These are phyloP conservation scores for Mortierella sp. DNA, from an alignment of 371 early-diverging fungal genomes.

Conservation along the genomic window DNA sequence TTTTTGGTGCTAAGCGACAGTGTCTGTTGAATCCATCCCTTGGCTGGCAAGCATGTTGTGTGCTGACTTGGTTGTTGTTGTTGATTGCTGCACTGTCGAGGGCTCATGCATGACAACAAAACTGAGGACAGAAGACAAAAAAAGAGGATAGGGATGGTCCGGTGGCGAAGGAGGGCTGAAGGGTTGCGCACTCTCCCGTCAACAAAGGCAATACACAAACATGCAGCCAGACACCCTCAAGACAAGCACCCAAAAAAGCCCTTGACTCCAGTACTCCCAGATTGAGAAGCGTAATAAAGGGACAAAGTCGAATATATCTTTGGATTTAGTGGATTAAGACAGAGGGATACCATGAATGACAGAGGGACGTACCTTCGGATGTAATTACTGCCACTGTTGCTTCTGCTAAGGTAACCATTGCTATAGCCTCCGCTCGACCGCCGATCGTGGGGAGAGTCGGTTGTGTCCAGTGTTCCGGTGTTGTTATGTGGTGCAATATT, in stretches of 20 bases:
- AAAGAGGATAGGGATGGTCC: slow-evolving; percentile 1
- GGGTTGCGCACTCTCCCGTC: slow-evolving; percentile 9
- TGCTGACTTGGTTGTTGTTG: background rate
- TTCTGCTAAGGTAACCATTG: slow-evolving; percentile 29
- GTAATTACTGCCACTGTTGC: slow-evolving; percentile 27
- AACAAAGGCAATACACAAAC: slow-evolving; percentile 7
- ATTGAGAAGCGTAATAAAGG: background rate
- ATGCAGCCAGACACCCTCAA: background rate
- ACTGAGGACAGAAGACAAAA: background rate
- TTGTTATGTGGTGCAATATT: slow-evolving; percentile 6
- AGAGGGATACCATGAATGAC: background rate
- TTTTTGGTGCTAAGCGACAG: background rate
- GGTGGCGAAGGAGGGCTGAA: slow-evolving; percentile 11
- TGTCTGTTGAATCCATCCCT: background rate
- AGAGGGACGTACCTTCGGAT: background rate
- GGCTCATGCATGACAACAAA: background rate
- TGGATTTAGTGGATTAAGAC: background rate
- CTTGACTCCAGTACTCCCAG: slow-evolving; percentile 5
- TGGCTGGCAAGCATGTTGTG: slow-evolving; percentile 1
- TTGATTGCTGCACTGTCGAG: background rate
- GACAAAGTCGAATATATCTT: background rate
- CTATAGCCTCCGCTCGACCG: slow-evolving; percentile 8
- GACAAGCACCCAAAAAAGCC: background rate
- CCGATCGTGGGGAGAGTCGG: slow-evolving; percentile 17
- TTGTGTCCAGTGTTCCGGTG: slow-evolving; percentile 24